Evolutionary conservation across 768 basidiomycete genomes (phyloP), one percentile per base, ranked within the genome.

Genomic region (Boletus rex-veris): DNA sequence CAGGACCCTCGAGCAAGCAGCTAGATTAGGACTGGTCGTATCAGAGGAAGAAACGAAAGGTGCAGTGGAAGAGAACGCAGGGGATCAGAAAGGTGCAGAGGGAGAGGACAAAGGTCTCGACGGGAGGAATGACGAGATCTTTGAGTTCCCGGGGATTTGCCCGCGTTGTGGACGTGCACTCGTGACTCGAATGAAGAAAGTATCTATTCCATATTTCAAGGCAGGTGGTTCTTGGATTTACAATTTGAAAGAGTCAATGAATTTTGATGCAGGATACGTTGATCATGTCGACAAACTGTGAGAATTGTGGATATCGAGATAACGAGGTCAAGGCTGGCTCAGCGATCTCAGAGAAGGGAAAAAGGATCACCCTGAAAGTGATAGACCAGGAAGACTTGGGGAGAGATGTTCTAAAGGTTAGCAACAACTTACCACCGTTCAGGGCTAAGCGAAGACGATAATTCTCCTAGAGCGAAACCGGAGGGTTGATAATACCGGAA

Each of bases 271-370:
- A 97, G 95, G 94, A 99, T 62, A 87, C 93, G 52, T 74, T 98
- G 50, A 96, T 98, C 73, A 98, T 98, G 94, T 96, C 96, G 21
- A 95, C 95, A 7, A 98, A 97, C 68, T 98, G 97, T 69, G 92
- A 94, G 53, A 72, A 75, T 48, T 99, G 97, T 70, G 97, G 97
- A 1, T 99, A 98, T 71, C 80, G 92, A 53, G 97, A 99, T 72
- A 98, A 95, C 64, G 97, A 99, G 73, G 89, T 99, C 64, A 99
- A 99, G 71, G 90, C 92, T 6, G 92, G 96, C 19, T 74, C 85
- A 3, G 94, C 95, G 1, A 91, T 98, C 53, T 91, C 96, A 4
- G 82, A 80, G 5, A 77, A 88, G 64, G 97, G 96, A 16, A 95
- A 90, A 70, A 81, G 78, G 53, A 92, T 98, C 58, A 91, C 80